Evolutionary conservation across 2,329 filamentous ascomycete genomes (phyloP).

Genomic region (Tympanopsis confertula): DNA sequence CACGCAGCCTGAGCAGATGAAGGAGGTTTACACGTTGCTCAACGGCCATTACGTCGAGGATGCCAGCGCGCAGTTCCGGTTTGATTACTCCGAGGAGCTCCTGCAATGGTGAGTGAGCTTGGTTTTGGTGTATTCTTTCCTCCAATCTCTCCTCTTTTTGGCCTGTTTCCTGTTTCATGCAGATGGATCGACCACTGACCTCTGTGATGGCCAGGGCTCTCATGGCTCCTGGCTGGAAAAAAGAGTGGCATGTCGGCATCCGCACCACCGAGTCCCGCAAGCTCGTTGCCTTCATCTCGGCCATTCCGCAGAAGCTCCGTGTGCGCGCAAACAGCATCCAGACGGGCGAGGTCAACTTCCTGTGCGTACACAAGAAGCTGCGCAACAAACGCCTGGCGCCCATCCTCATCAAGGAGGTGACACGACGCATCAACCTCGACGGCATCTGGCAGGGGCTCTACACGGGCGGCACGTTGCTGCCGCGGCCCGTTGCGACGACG

Average conservation of each 20-base stretch:
- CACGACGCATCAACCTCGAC: constrained; percentile 74
- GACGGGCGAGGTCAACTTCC: constrained; percentile 91
- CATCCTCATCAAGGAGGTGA: constrained; percentile 95
- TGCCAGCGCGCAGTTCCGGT: constrained; percentile 90
- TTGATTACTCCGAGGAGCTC: constrained; percentile 85
- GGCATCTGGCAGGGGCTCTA: constrained; percentile 92
- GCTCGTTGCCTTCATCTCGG: constrained; percentile 94
- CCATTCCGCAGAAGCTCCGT: constrained; percentile 73
- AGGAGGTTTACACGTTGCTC: constrained; percentile 84
- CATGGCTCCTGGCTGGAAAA: constrained; percentile 86
- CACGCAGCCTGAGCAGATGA: constrained; percentile 62
- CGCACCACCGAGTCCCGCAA: constrained; percentile 72
- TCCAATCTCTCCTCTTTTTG: constrained; percentile 1
- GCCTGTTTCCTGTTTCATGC: not conserved
- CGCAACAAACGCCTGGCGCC: constrained; percentile 84
- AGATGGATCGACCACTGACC: not conserved
- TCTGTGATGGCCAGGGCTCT: constrained; percentile 55
- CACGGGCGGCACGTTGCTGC: constrained; percentile 82
- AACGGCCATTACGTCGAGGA: constrained; percentile 96
- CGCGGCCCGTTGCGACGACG: constrained; percentile 82
- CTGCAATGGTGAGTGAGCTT: constrained; percentile 63
- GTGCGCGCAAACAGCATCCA: constrained; percentile 66
- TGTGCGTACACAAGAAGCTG: constrained; percentile 96
- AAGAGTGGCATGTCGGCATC: constrained; percentile 90
- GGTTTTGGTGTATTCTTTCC: not conserved